These are phyloP conservation scores for Trichosanthes truncata DNA, from an alignment of 306 rosid species.

Conservation along the genomic window DNA sequence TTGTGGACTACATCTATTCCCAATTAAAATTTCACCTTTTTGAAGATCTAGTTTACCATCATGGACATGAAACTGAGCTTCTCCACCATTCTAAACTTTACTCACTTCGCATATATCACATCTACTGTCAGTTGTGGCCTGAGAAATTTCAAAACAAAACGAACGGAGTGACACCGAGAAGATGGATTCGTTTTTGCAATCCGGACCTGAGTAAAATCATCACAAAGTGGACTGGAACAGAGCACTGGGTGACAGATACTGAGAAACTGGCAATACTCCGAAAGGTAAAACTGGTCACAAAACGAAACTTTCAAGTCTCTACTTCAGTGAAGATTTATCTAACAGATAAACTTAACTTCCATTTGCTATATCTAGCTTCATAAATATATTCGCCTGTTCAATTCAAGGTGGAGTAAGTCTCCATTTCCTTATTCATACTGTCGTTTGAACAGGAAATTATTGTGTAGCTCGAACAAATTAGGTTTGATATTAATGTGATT, in stretches of 20 bases:
- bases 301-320: not conserved
- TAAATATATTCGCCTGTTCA: not conserved
- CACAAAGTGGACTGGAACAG: slow-evolving; percentile 67
- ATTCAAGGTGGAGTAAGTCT: not conserved
- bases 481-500: not conserved
- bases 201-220: slow-evolving; percentile 68
- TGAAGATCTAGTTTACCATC: not conserved
- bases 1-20: not conserved
- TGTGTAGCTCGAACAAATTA: not conserved
- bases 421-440: not conserved
- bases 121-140: slow-evolving; percentile 82
- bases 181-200: slow-evolving; percentile 94
- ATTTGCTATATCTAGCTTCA: not conserved
- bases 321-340: not conserved
- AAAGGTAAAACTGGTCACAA: not conserved
- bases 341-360: not conserved
- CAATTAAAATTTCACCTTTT: not conserved
- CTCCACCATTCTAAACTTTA: not conserved
- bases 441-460: not conserved
- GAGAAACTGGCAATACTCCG: slow-evolving; percentile 53
- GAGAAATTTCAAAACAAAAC: slow-evolving; percentile 92
- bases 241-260: slow-evolving; percentile 78
- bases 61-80: not conserved
- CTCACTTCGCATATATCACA: not conserved
- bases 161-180: slow-evolving; percentile 95